Base-by-base conservation (phyloP, 441 rosid genomes). In the Kokia cookei region DNA sequence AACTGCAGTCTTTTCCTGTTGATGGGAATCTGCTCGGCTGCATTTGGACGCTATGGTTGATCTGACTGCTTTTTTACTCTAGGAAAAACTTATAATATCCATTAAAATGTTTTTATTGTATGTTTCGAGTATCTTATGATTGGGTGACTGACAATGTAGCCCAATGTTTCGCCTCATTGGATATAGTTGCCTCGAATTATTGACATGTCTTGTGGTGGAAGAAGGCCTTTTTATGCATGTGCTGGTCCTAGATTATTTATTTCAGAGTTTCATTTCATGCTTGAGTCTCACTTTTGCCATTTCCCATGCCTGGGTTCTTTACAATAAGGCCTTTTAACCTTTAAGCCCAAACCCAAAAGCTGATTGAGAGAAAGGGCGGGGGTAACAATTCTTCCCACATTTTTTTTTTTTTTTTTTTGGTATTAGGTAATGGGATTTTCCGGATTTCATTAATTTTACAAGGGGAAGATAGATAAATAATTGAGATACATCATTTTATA, bases 141-240 rank as follows among this genome's bases (percentile, higher is more conserved):
- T 65, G 51, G 54, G 78, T 77, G 43, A 61, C 71, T 64, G 43
- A 59, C 72, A 32, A 42, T 50, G 78, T 51, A 69, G 69, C 69
- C 54, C 62, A 69, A 61, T 66, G 22, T 51, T 70, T 72, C 43
- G 37, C 58, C 42, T 45, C 62, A 10, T 45, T 72, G 54, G 74
- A 64, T 57, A 65, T 55, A 71, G 67, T 67, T 75, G 66, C 40
- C 69, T 67, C 72, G 58, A 42, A 26, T 57, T 71, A 29, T 69
- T 70, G 4, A 14, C 62, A 61, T 74, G 57, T 58, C 58, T 5
- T 53, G 32, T 57, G 62, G 29, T 24, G 2, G 35, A 57, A 3
- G 35, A 57, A 55, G 5, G 4, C 14, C 29, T 1, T 54, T 4
- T 54, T 24, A 17, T 29, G 62, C 32, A 69, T 53, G 59, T 76